Conservation (phyloP, 2,329 filamentous ascomycete species). For the Myotisia sp. region DNA sequence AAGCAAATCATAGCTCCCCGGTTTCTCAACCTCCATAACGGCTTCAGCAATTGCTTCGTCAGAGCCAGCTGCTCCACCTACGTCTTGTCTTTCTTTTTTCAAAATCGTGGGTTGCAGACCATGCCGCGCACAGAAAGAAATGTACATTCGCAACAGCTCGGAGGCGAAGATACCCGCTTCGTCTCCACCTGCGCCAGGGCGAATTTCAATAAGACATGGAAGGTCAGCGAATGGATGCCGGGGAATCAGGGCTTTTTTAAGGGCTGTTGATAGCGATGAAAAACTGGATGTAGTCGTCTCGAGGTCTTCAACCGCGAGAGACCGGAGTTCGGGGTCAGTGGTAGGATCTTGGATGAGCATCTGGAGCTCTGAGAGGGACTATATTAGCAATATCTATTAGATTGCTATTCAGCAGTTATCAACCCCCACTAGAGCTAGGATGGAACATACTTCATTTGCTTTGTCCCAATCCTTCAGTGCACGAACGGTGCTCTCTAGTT, state of each 20-base stretch:
- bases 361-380: conserved; percentile 54
- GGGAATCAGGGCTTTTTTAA: conserved; percentile 69
- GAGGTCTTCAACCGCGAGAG: conserved; percentile 55
- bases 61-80: conserved; percentile 39
- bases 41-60: conserved; percentile 70
- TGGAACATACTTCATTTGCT: conserved; percentile 37
- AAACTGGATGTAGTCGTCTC: conserved; percentile 49
- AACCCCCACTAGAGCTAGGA: background rate
- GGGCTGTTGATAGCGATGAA: conserved; percentile 46
- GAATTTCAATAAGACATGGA: conserved; percentile 80
- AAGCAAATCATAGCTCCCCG: conserved; percentile 67
- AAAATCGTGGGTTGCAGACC: conserved; percentile 54
- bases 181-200: conserved; percentile 79
- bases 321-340: conserved; percentile 45
- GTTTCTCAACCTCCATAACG: conserved; percentile 64
- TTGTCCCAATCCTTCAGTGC: conserved; percentile 45
- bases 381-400: conserved; percentile 10
- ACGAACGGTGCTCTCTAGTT: conserved; percentile 38
- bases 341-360: conserved; percentile 56
- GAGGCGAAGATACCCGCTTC: conserved; percentile 86
- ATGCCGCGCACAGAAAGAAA: conserved; percentile 55
- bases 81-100: conserved; percentile 67
- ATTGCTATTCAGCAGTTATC: background rate
- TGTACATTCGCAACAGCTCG: conserved; percentile 82
- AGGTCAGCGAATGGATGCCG: conserved; percentile 79